Percentiles rank a stretch among this genome's conserved stretches.
Conservation (phyloP, 805 yeast species). For the Jamesozyma spencerorum region DNA sequence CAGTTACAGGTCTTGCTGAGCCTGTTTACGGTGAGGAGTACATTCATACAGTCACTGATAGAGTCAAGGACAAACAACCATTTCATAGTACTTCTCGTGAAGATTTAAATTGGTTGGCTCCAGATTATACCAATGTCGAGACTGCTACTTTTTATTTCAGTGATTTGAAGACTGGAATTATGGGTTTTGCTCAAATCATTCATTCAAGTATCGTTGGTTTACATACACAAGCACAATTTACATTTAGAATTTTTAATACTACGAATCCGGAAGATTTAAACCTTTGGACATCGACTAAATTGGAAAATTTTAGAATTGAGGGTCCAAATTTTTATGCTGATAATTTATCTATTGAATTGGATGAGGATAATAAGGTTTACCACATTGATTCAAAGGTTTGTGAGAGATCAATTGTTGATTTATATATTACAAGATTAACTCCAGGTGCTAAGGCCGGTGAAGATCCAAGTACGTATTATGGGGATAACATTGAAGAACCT, state of each 20-base stretch:
- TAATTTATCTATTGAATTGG: constrained; percentile 52
- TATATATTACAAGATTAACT: constrained; percentile 49
- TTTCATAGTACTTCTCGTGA: constrained; percentile 48
- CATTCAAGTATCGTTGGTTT: constrained; percentile 87
- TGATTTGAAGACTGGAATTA: constrained; percentile 48
- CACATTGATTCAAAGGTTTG: constrained; percentile 57
- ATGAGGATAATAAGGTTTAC: constrained; percentile 43
- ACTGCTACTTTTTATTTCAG: constrained; percentile 87
- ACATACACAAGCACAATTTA: constrained; percentile 86
- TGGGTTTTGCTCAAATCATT: constrained; percentile 89
- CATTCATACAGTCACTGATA: constrained; percentile 69
- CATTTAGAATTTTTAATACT: constrained; percentile 61
- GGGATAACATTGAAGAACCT: constrained; percentile 72
- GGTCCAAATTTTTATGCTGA: constrained; percentile 79
- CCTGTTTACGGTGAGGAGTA: constrained; percentile 94
- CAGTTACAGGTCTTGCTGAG: constrained; percentile 93
- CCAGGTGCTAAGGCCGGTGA: constrained; percentile 86
- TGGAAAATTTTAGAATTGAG: constrained; percentile 64
- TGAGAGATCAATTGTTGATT: constrained; percentile 60
- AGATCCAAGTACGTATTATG: constrained; percentile 79
- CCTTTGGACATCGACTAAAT: constrained; percentile 85
- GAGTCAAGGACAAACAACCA: constrained; percentile 48
- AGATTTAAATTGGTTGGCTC: constrained; percentile 70
- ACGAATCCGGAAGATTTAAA: constrained; percentile 20
- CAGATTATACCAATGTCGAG: constrained; percentile 82